Evolutionary conservation across 345 rosid genomes (phyloP), one percentile per base, ranked within the genome.

Genomic region (Euphorbia pulcherrima): DNA sequence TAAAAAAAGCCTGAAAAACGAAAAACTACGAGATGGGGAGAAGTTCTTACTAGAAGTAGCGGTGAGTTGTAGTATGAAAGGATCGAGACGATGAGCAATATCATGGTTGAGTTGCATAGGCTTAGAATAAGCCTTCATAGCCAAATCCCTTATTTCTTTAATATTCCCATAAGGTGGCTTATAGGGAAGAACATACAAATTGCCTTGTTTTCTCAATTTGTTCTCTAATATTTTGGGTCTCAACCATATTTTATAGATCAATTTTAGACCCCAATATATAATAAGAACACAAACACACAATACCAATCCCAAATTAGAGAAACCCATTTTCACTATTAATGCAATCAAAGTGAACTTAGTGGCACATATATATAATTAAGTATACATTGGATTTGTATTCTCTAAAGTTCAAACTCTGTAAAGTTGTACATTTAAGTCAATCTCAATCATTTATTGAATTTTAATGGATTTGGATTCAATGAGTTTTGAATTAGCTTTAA

Each of bases 221-320:
- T 48, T 69, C 77, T 69, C 81, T 47, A 70, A 65, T 57, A 16
- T 70, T 30, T 66, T 77, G 1, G 77, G 81, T 56, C 50, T 69
- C 77, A 68, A 73, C 77, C 81, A 77, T 29, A 67, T 28, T 9
- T 21, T 46, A 57, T 69, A 17, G 65, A 73, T 20, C 1, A 73
- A 29, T 24, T 60, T 73, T 12, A 66, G 26, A 57, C 53, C 48
- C 77, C 68, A 70, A 33, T 57, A 46, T 35, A 74, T 2, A 21
- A 71, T 28, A 44, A 68, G 0, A 54, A 48, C 46, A 17, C 59
- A 53, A 1, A 73, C 10, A 5, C 52, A 0, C 13, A 4, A 12
- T 0, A 66, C 12, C n/a, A n/a, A n/a, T 18, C 41, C 44, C 52
- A 55, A 26, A 46, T 14, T 54, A 6, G 46, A 16, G 0, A 62